These are phyloP conservation scores for Davidsoniella neocaledoniae DNA, from an alignment of 2,329 filamentous ascomycete species.

Conservation along the genomic window DNA sequence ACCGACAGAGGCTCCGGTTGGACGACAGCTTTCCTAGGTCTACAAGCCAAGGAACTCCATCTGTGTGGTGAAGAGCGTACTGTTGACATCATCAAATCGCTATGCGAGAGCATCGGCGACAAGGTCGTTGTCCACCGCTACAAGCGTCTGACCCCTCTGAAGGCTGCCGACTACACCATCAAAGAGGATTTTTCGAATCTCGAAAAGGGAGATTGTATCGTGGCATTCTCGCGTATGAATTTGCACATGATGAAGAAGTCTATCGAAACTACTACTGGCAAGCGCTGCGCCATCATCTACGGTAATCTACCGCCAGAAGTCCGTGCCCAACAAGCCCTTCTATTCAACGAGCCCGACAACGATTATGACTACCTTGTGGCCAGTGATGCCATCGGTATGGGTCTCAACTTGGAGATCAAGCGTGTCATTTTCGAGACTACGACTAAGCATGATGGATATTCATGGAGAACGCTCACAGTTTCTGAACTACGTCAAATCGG, in stretches of 20 bases:
- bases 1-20: slow-evolving; percentile 75
- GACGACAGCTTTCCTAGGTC: slow-evolving; percentile 77
- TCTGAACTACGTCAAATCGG: slow-evolving; percentile 91
- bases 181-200: slow-evolving; percentile 47
- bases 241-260: slow-evolving; percentile 66
- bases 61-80: slow-evolving; percentile 80
- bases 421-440: slow-evolving; percentile 74
- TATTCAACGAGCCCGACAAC: slow-evolving; percentile 92
- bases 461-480: slow-evolving; percentile 41
- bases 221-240: slow-evolving; percentile 66
- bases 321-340: slow-evolving; percentile 69
- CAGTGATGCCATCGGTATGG: slow-evolving; percentile 95
- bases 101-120: slow-evolving; percentile 70
- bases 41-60: slow-evolving; percentile 78
- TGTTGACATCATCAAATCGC: slow-evolving; percentile 57
- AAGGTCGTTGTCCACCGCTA: slow-evolving; percentile 69
- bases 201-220: slow-evolving; percentile 77
- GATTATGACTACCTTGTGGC: slow-evolving; percentile 91
- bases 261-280: slow-evolving; percentile 61
- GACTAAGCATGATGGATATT: slow-evolving; percentile 50
- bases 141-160: slow-evolving; percentile 62
- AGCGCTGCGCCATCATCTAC: slow-evolving; percentile 82
- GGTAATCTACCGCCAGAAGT: slow-evolving; percentile 85
- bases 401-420: slow-evolving; percentile 81
- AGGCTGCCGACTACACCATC: slow-evolving; percentile 48